phyloP scores from a whole-genome alignment of 1,139 yeast genomes.

The Protomyces lactucae-debilis region DNA sequence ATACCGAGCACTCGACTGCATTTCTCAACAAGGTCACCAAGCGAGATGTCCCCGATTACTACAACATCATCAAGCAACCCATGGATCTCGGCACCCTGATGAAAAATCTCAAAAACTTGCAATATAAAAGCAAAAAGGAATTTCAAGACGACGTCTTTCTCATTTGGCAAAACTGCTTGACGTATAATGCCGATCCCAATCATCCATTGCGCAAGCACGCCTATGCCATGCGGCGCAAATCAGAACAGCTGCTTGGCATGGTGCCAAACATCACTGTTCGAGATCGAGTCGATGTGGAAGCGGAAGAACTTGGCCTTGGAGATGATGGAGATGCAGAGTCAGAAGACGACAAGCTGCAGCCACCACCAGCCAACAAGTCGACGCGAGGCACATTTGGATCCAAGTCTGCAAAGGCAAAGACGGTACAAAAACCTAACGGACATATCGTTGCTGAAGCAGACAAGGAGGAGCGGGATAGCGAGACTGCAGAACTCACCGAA shows the following conservation, averaged over 20 bases:
- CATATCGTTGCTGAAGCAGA: background rate
- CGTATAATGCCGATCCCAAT: conserved; percentile 91
- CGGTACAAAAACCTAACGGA: conserved; percentile 1
- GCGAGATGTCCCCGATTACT: conserved; percentile 96
- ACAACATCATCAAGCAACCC: conserved; percentile 80
- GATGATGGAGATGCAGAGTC: conserved; percentile 2
- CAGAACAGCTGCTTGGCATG: conserved; percentile 66
- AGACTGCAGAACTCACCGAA: conserved; percentile 8
- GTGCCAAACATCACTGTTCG: conserved; percentile 84
- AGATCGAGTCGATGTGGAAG: conserved; percentile 79
- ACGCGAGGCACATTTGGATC: conserved; percentile 22
- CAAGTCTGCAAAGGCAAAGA: conserved; percentile 21
- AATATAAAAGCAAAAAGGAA: conserved; percentile 75
- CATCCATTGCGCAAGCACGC: conserved; percentile 91
- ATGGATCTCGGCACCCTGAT: conserved; percentile 95
- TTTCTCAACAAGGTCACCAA: conserved; percentile 90
- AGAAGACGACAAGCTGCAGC: background rate
- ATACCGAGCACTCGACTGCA: conserved; percentile 95
- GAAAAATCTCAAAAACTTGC: conserved; percentile 77
- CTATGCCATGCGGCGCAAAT: conserved; percentile 88
- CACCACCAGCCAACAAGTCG: conserved; percentile 12
- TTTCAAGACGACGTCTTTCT: conserved; percentile 91
- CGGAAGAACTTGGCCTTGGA: conserved; percentile 51
- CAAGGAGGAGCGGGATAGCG: background rate
- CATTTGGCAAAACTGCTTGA: conserved; percentile 90